Evolutionary conservation across 306 rosid genomes (phyloP).

Genomic region (Vicia sativa): DNA sequence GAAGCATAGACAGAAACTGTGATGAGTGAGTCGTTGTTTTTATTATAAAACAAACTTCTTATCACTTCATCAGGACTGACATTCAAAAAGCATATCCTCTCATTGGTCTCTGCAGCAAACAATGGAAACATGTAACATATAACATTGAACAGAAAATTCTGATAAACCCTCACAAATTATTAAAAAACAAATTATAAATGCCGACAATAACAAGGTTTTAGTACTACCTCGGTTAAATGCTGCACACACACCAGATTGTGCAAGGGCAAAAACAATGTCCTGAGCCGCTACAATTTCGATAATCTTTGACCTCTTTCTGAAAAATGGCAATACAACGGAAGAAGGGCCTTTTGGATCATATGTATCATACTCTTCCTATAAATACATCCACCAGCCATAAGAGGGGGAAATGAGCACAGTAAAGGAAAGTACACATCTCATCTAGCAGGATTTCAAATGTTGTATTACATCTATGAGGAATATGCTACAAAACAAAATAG

Average conservation of each 20-base stretch:
- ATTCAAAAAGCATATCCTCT: conserved; percentile 92
- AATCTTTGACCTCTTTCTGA: conserved; percentile 59
- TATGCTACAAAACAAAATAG: conserved; percentile 20
- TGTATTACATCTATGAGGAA: not conserved
- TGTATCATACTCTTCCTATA: conserved; percentile 60
- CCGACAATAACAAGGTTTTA: not conserved
- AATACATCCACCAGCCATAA: conserved; percentile 32
- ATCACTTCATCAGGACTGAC: conserved; percentile 95
- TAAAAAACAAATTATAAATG: conserved; percentile 1
- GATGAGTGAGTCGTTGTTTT: conserved; percentile 93
- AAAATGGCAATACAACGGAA: conserved; percentile 44
- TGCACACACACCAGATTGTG: conserved; percentile 66
- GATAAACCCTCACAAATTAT: not conserved
- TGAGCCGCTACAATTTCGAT: conserved; percentile 63
- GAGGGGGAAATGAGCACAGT: not conserved
- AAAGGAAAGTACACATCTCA: conserved; percentile 20
- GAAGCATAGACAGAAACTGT: conserved; percentile 98
- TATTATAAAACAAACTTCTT: conserved; percentile 87
- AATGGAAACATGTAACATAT: conserved; percentile 22
- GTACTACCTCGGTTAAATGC: conserved; percentile 59
- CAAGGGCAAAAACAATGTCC: conserved; percentile 58
- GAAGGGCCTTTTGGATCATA: conserved; percentile 61
- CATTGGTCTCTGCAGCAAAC: conserved; percentile 78
- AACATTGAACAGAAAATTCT: conserved; percentile 12
- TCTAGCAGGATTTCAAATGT: conserved; percentile 6